A percentile compares a stretch with the other conserved stretches of the same genome.
phyloP scores from a whole-genome alignment of 306 rosid species.

The Parietaria judaica region DNA sequence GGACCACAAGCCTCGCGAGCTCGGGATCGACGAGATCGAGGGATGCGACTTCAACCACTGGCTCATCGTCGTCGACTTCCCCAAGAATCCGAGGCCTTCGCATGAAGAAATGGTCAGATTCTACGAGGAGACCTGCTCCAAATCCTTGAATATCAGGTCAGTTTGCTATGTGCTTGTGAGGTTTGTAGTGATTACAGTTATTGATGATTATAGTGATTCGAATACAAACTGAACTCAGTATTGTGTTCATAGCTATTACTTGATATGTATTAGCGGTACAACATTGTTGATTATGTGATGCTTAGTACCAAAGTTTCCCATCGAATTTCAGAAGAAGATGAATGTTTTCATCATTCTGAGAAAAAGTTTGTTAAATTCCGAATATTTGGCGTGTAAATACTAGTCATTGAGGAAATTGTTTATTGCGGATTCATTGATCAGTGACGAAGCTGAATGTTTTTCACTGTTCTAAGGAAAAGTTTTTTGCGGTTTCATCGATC shows the following conservation, averaged over 20 bases:
- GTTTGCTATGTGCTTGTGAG: neutral
- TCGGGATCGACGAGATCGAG: conserved; percentile 2
- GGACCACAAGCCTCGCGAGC: conserved; percentile 5
- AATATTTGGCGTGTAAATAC: neutral
- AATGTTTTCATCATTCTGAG: no score
- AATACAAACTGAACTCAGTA: no score
- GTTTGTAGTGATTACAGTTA: no score
- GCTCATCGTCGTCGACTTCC: conserved; percentile 10
- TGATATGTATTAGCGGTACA: no score
- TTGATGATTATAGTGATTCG: no score
- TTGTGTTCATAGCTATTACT: no score
- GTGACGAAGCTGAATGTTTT: no score
- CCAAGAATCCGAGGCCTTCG: conserved; percentile 1
- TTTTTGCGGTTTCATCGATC: neutral
- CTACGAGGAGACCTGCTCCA: conserved; percentile 5
- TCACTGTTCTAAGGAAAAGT: neutral
- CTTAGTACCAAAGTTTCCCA: no score
- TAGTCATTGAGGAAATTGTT: no score
- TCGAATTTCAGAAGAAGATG: no score
- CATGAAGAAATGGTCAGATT: conserved; percentile 5
- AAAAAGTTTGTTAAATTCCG: neutral
- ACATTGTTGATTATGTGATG: no score
- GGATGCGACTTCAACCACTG: conserved; percentile 13
- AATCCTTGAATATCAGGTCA: conserved; percentile 1
- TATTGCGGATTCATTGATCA: no score